Evolutionary conservation across 371 early-diverging fungal genomes (phyloP).

Genomic region (Circinella minor): DNA sequence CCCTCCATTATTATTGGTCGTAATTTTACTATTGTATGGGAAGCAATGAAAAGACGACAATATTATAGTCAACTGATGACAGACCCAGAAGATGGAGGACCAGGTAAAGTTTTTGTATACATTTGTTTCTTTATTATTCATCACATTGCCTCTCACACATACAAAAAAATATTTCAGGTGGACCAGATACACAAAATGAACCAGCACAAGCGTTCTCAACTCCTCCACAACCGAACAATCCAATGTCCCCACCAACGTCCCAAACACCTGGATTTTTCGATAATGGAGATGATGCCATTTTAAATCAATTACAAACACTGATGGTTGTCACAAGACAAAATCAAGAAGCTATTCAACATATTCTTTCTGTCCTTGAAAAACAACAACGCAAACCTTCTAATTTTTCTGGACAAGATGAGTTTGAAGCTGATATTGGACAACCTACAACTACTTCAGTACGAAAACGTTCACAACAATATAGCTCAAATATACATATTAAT

Average conservation of each 20-base stretch:
- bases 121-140: background rate
- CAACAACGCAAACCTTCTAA: slow-evolving; percentile 21
- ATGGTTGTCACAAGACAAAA: slow-evolving; percentile 57
- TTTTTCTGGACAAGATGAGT: background rate
- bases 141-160: too few species aligned
- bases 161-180: background rate
- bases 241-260: slow-evolving; percentile 16
- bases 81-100: slow-evolving; percentile 8
- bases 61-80: slow-evolving; percentile 18
- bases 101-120: slow-evolving; percentile 2
- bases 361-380: slow-evolving; percentile 49
- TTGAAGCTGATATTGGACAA: background rate
- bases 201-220: slow-evolving; percentile 1
- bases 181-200: slow-evolving; percentile 1
- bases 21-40: slow-evolving; percentile 88
- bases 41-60: slow-evolving; percentile 65
- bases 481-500: background rate
- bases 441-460: background rate
- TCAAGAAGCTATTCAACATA: slow-evolving; percentile 56
- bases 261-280: slow-evolving; percentile 18
- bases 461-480: slow-evolving; percentile 1
- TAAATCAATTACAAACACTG: slow-evolving; percentile 51
- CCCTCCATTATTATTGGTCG: slow-evolving; percentile 90
- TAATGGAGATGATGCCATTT: slow-evolving; percentile 41
- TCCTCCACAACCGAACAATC: slow-evolving; percentile 13